Evolutionary conservation across 345 rosid species (phyloP).

Genomic region (Syzygium jambos): DNA sequence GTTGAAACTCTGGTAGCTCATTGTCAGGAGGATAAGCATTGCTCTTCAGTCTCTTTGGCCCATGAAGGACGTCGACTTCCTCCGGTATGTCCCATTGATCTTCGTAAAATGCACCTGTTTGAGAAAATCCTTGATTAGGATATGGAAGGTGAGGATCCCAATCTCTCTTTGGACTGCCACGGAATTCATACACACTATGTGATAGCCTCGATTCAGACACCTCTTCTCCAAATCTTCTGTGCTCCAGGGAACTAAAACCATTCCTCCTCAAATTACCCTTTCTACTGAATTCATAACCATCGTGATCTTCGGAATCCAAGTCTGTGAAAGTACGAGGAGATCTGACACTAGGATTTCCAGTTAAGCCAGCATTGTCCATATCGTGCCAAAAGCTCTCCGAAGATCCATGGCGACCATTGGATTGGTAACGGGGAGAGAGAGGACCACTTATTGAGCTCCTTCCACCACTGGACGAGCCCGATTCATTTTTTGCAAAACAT

Average conservation of each 20-base stretch:
- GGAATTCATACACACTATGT: slow-evolving; percentile 41
- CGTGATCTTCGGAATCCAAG: slow-evolving; percentile 38
- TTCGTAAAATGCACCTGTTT: slow-evolving; percentile 36
- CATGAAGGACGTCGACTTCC: slow-evolving; percentile 48
- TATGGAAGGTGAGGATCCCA: slow-evolving; percentile 34
- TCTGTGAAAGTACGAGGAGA: slow-evolving; percentile 28
- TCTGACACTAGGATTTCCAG: slow-evolving; percentile 24
- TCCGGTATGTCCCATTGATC: slow-evolving; percentile 77
- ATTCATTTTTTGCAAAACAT: slow-evolving; percentile 81
- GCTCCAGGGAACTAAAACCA: slow-evolving; percentile 41
- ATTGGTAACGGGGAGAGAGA: slow-evolving; percentile 49
- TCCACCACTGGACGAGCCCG: slow-evolving; percentile 50
- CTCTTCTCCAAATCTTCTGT: slow-evolving; percentile 27
- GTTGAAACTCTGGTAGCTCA: slow-evolving; percentile 59
- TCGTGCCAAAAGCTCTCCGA: slow-evolving; percentile 46
- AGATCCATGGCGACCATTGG: slow-evolving; percentile 37
- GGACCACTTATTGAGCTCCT: slow-evolving; percentile 36
- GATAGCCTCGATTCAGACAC: slow-evolving; percentile 21
- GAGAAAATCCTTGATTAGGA: slow-evolving; percentile 27
- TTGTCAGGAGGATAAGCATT: slow-evolving; percentile 50
- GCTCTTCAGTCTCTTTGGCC: slow-evolving; percentile 60
- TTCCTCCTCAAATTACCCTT: slow-evolving; percentile 31
- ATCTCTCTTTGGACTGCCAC: slow-evolving; percentile 47
- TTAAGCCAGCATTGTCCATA: slow-evolving; percentile 22
- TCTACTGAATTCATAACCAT: slow-evolving; percentile 41